A percentile compares a stretch with the other conserved stretches of the same genome.
These are phyloP conservation scores for Lentinula sp. DNA, from an alignment of 768 basidiomycete species.

Conservation along the genomic window DNA sequence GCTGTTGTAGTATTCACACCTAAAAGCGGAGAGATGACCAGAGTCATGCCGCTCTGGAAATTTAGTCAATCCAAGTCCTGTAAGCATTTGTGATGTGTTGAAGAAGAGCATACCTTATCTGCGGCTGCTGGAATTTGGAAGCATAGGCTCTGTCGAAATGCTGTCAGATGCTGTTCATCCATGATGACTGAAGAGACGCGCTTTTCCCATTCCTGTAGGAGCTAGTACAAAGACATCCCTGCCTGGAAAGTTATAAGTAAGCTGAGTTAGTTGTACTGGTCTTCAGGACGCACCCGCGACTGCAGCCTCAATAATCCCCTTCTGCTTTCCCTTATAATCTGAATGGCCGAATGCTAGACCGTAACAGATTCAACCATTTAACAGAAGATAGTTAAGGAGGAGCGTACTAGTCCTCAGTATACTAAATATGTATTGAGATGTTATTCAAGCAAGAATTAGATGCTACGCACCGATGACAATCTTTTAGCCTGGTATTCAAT, in stretches of 20 bases:
- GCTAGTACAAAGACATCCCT: slow-evolving; percentile 74
- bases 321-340: slow-evolving; percentile 72
- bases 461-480: slow-evolving; percentile 13
- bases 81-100: background rate
- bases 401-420: slow-evolving; percentile 2
- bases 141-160: slow-evolving; percentile 59
- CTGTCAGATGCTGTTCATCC: background rate
- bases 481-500: slow-evolving; percentile 8
- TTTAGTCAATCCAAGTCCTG: background rate
- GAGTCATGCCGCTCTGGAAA: slow-evolving; percentile 56
- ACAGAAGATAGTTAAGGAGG: background rate
- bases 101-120: slow-evolving; percentile 35
- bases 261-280: background rate
- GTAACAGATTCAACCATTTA: background rate
- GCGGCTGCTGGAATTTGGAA: slow-evolving; percentile 80
- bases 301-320: slow-evolving; percentile 68
- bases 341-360: slow-evolving; percentile 60
- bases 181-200: slow-evolving; percentile 16
- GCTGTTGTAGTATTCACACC: slow-evolving; percentile 33
- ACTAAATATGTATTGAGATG: background rate
- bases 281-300: slow-evolving; percentile 38
- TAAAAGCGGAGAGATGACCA: slow-evolving; percentile 74
- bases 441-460: background rate
- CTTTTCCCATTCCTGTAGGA: slow-evolving; percentile 90
- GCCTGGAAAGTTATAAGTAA: slow-evolving; percentile 31